Evolutionary conservation across 495 filamentous ascomycete genomes (phyloP), one percentile per base, ranked within the genome.

Genomic region (Penicillium daleae): DNA sequence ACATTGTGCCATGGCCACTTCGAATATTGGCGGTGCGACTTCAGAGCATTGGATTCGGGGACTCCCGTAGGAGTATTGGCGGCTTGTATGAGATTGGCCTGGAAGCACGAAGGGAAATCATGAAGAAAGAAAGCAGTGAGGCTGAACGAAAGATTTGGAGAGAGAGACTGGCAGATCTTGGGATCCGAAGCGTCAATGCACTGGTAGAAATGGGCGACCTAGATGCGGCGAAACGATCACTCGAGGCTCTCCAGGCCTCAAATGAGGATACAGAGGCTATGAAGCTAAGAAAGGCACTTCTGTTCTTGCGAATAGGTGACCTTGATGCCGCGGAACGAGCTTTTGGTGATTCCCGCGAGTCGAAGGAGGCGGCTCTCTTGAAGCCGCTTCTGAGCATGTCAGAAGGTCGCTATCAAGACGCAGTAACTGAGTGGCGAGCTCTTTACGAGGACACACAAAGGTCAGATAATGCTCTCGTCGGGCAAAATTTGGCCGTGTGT

Each of bases 161-260:
- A 64, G 73, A 73, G 1, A 63, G 95, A 42, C 74, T 97, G 5
- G 75, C 74, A 10, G 92, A 97, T 56, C 76, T 97, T 0, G 93
- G 93, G 0, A 72, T 97, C 10, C 74, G 89, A 51, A 90, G 91
- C 10, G 93, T 88, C 0, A 91, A 92, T 68, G 87, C 89, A 29
- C 71, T 98, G 56, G 82, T 97, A 4, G 93, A 97, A 77, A 96
- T 96, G 91, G 92, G 92, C 7, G 93, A 98, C 72, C 68, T 94
- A 2, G 85, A 86, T 55, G 89, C 87, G 8, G 95, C 93, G 2
- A 83, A 74, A n/a, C 74, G 87, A 49, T 89, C 92, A 66, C 76
- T 99, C 1, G 77, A 75, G 37, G 74, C 57, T 48, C 60, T 82
- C 21, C 71, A 69, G 49, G 65, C 76, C 22, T 72, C 72, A 15